Evolutionary conservation across 768 basidiomycete species (phyloP).

Genomic region (Lactarius sp.): DNA sequence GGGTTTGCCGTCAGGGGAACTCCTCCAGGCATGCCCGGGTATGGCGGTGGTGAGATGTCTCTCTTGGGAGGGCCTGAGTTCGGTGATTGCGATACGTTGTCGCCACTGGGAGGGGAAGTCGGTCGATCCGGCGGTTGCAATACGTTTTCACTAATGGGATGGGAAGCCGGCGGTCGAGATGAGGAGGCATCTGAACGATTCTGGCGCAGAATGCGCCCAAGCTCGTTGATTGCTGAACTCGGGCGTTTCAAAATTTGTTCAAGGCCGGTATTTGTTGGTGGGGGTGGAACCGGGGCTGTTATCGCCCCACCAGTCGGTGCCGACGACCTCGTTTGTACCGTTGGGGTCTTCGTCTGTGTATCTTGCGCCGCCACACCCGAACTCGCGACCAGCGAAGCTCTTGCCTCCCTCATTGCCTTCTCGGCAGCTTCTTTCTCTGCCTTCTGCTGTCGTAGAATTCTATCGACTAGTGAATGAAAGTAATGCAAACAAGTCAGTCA

Average conservation of each 20-base stretch:
- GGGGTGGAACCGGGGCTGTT: neutral
- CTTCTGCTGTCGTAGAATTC: conserved; percentile 81
- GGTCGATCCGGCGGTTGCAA: too few species aligned
- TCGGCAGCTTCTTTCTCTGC: conserved; percentile 57
- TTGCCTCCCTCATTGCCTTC: conserved; percentile 39
- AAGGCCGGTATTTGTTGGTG: conserved; percentile 4
- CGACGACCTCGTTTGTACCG: neutral
- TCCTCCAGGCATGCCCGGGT: neutral
- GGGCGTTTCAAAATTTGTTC: conserved; percentile 21
- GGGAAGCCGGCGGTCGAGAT: neutral
- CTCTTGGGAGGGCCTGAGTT: neutral
- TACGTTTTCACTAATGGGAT: too few species aligned
- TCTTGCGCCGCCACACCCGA: conserved; percentile 5
- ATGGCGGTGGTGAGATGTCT: neutral
- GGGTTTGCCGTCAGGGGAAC: conserved; percentile 8
- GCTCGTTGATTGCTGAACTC: conserved; percentile 7
- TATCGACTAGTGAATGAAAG: conserved; percentile 56
- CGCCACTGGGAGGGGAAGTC: neutral
- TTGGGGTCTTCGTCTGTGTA: conserved; percentile 8
- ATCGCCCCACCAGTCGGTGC: too few species aligned
- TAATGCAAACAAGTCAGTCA: conserved; percentile 23
- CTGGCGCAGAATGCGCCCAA: conserved; percentile 15
- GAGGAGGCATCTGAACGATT: conserved; percentile 7
- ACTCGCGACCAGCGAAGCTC: conserved; percentile 21
- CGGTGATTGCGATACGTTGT: neutral